Evolutionary conservation across 164 flowering plant species (phyloP).

Genomic region (Berberis thunbergii): DNA sequence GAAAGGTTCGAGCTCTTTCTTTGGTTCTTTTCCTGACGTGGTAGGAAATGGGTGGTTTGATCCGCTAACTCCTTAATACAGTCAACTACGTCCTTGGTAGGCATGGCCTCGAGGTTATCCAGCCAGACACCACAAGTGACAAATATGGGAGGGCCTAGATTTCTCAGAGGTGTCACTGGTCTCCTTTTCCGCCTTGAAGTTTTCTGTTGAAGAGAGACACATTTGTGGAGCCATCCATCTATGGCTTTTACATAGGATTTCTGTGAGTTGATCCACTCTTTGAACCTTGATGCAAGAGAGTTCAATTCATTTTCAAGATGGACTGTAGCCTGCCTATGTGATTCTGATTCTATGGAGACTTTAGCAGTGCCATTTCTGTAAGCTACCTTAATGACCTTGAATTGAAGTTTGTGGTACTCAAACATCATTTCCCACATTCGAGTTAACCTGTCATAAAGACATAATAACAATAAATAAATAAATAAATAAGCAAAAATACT

Average conservation of each 20-base stretch:
- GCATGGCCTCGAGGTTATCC: constrained; percentile 35
- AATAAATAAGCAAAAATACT: too few relatives aligned
- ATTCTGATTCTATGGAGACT: constrained; percentile 49
- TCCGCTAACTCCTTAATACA: constrained; percentile 47
- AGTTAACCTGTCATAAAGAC: constrained; percentile 40
- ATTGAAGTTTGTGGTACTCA: constrained; percentile 71
- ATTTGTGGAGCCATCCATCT: constrained; percentile 69
- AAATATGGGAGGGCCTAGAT: constrained; percentile 69
- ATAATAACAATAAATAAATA: too few relatives aligned
- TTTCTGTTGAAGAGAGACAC: constrained; percentile 37
- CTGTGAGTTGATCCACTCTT: constrained; percentile 67
- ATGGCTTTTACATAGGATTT: constrained; percentile 59
- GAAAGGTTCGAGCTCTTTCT: constrained; percentile 24
- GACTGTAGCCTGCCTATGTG: constrained; percentile 47
- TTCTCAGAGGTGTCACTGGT: constrained; percentile 25
- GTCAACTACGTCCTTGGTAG: constrained; percentile 42
- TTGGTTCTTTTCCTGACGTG: constrained; percentile 59
- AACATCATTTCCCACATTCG: constrained; percentile 93
- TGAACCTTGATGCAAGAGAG: constrained; percentile 49
- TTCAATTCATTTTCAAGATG: constrained; percentile 48
- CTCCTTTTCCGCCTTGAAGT: constrained; percentile 35
- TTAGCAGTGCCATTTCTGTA: constrained; percentile 30
- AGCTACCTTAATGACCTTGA: constrained; percentile 45
- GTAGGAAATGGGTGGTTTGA: constrained; percentile 46
- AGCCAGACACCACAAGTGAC: constrained; percentile 65